phyloP scores from a whole-genome alignment of 2,329 filamentous ascomycete species.

The Venturia effusa region DNA sequence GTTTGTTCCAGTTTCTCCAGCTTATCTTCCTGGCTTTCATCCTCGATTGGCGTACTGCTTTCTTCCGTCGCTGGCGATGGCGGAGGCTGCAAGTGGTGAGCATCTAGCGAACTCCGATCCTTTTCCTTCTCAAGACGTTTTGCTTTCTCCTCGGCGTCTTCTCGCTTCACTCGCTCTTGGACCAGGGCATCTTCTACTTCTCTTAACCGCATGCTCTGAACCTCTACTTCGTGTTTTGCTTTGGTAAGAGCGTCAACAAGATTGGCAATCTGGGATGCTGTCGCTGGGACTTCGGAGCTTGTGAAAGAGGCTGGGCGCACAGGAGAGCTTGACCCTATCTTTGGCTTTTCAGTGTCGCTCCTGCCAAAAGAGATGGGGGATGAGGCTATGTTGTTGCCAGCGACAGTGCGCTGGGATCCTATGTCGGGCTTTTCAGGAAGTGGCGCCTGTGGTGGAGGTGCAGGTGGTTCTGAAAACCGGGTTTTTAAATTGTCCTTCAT shows the following conservation, averaged over 20 bases:
- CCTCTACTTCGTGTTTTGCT: slow-evolving; percentile 77
- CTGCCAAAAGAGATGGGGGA: slow-evolving; percentile 58
- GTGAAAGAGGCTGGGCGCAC: slow-evolving; percentile 36
- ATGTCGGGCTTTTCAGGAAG: slow-evolving; percentile 86
- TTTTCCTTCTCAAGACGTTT: slow-evolving; percentile 56
- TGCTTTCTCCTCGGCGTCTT: slow-evolving; percentile 73
- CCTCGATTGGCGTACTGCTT: slow-evolving; percentile 9
- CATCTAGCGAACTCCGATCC: slow-evolving; percentile 28
- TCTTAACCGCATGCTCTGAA: slow-evolving; percentile 67
- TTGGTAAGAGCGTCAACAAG: slow-evolving; percentile 75
- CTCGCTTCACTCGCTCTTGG: slow-evolving; percentile 70
- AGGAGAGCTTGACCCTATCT: slow-evolving; percentile 46
- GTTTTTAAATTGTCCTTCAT: slow-evolving; percentile 64
- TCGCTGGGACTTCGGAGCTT: slow-evolving; percentile 38
- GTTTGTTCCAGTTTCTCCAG: slow-evolving; percentile 25
- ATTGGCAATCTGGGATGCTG: slow-evolving; percentile 64
- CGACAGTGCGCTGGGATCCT: slow-evolving; percentile 18
- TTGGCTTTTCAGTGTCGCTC: slow-evolving; percentile 63
- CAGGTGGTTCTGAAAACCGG: slow-evolving; percentile 84
- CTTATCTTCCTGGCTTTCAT: slow-evolving; percentile 14
- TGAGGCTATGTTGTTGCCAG: slow-evolving; percentile 21
- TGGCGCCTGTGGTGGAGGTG: slow-evolving; percentile 85
- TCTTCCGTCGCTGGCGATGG: slow-evolving; percentile 5
- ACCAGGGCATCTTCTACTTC: slow-evolving; percentile 70
- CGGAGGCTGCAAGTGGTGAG: slow-evolving; percentile 29